A percentile compares a stretch with the other conserved stretches of the same genome.
phyloP scores from a whole-genome alignment of 441 rosid genomes.

The Biscutella auriculata region DNA sequence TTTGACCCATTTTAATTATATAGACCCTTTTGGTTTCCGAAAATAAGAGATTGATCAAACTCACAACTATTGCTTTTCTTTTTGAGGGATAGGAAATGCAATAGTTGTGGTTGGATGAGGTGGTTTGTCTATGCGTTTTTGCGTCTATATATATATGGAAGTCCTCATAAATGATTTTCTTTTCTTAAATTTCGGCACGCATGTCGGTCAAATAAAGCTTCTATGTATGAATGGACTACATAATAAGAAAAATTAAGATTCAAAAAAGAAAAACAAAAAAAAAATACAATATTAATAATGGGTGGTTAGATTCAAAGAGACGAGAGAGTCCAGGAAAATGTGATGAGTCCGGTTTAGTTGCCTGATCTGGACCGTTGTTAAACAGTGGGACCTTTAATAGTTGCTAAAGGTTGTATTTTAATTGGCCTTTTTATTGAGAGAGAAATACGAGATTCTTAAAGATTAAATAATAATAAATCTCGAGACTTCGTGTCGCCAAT shows the following conservation, averaged over 20 bases:
- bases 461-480: no score
- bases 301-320: background rate
- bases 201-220: slow-evolving; percentile 20
- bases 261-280: no score
- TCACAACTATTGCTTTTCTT: background rate
- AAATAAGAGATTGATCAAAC: slow-evolving; percentile 6
- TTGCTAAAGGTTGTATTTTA: no score
- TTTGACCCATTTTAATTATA: slow-evolving; percentile 9
- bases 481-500: no score
- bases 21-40: background rate
- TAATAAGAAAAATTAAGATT: background rate
- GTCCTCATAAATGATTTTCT: background rate
- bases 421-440: no score
- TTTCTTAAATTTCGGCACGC: slow-evolving; percentile 9
- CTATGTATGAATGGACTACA: slow-evolving; percentile 4
- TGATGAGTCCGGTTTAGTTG: slow-evolving; percentile 6
- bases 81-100: no score
- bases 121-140: no score
- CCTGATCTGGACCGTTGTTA: slow-evolving; percentile 12
- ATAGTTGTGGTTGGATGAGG: no score
- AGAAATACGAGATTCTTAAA: no score
- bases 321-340: slow-evolving; percentile 12
- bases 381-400: slow-evolving; percentile 13
- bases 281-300: background rate
- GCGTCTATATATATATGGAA: background rate